Evolutionary conservation across 2,329 filamentous ascomycete genomes (phyloP), one percentile per base, ranked within the genome.

Genomic region (Orbilia brochopaga): DNA sequence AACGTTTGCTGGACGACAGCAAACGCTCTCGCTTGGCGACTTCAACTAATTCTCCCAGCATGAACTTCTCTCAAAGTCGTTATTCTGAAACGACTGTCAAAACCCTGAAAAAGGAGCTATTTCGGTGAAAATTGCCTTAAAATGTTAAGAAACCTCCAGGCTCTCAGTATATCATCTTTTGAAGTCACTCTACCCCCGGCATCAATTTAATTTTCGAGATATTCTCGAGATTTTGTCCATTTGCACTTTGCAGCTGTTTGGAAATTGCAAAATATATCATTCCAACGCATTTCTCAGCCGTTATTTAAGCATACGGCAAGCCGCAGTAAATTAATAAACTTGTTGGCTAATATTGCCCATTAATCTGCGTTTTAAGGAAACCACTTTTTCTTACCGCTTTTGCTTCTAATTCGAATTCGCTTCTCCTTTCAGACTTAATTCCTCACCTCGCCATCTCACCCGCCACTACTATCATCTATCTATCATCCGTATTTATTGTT

Each of bases 401-500:
- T 4, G 17, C 8, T 48, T 2, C n/a, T 23, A 19, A 19, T 23
- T 48, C 19, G 15, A 19, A 19, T 23, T 48, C 19, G 15, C 17
- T 48, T 48, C 44, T 23, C 23, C 48, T 23, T 60, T 60, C 50
- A 51, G 32, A 50, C 27, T 19, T 44, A 23, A 32, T 48, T 15
- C 17, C 37, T 21, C 35, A 57, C 37, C 11, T 53, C 51, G 24
- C 53, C 32, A 57, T 44, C n/a, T n/a, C 53, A 15, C 37, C 44
- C 21, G 8, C 15, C 8, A 17, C 4, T 30, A 30, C n/a, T n/a
- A n/a, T 44, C 40, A 44, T 44, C 40, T 17, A 15, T 5, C 51
- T 61, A 46, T 52, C 37, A 30, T 52, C 52, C 32, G 19, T 37
- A 59, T 30, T 51, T 30, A 59, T n/a, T n/a, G n/a, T n/a, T n/a